These are phyloP conservation scores for Fusarium bactridioides DNA, from an alignment of 2,329 filamentous ascomycete species.

Conservation along the genomic window DNA sequence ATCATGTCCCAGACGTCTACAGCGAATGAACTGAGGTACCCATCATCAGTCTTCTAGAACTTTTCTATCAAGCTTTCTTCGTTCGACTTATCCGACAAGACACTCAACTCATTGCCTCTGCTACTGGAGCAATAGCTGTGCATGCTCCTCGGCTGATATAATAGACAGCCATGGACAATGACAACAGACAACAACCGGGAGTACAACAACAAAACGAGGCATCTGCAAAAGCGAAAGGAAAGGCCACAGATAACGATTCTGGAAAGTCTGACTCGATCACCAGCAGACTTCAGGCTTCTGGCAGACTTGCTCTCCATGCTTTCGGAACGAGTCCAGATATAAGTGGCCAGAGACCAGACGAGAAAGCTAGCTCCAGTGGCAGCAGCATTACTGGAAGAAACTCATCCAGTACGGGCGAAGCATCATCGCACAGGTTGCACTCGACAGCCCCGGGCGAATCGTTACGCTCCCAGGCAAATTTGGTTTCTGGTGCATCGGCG, in stretches of 20 bases:
- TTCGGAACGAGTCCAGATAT: slow-evolving; percentile 29
- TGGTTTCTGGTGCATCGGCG: slow-evolving; percentile 45
- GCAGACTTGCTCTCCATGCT: slow-evolving; percentile 40
- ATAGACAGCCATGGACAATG: slow-evolving; percentile 20
- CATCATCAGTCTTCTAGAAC: not conserved
- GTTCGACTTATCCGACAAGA: not conserved
- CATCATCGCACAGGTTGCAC: slow-evolving; percentile 34
- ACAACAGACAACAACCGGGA: not conserved
- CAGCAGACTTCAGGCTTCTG: slow-evolving; percentile 42
- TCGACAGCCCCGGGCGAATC: slow-evolving; percentile 25
- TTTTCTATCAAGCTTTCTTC: not conserved
- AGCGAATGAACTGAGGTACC: not conserved
- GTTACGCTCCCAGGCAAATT: slow-evolving; percentile 17
- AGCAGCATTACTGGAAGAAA: slow-evolving; percentile 18
- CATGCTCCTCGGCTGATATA: not conserved
- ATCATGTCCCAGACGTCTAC: not conserved
- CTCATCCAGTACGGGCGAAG: slow-evolving; percentile 24
- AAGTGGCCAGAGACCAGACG: slow-evolving; percentile 16
- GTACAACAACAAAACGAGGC: not conserved
- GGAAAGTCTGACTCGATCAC: slow-evolving; percentile 22
- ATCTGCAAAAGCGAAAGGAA: slow-evolving; percentile 22
- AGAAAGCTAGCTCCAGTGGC: slow-evolving; percentile 32
- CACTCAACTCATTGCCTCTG: not conserved
- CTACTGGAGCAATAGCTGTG: not conserved
- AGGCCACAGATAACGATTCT: slow-evolving; percentile 28